These are phyloP conservation scores for Aspergillus cavernicola DNA, from an alignment of 495 filamentous ascomycete genomes.

Conservation along the genomic window DNA sequence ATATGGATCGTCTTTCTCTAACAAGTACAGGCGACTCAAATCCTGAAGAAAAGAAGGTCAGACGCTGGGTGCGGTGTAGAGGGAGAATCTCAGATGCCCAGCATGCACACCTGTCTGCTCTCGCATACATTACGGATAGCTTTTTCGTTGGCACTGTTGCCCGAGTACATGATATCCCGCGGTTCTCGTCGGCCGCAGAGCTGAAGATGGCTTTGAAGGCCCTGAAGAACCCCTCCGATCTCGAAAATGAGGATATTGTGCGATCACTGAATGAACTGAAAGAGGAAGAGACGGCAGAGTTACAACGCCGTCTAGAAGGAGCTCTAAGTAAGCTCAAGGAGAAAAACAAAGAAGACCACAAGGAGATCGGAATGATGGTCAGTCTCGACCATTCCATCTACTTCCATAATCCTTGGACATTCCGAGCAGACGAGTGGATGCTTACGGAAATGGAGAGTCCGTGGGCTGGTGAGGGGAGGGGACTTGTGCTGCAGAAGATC, in stretches of 20 bases:
- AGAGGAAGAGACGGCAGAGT: slow-evolving; percentile 39
- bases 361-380: slow-evolving; percentile 88
- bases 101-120: slow-evolving; percentile 74
- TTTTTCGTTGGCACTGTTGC: slow-evolving; percentile 90
- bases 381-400: slow-evolving; percentile 91
- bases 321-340: slow-evolving; percentile 27
- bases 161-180: slow-evolving; percentile 69
- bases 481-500: slow-evolving; percentile 82
- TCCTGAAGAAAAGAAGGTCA: slow-evolving; percentile 63
- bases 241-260: slow-evolving; percentile 42
- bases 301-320: slow-evolving; percentile 36
- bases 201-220: slow-evolving; percentile 36
- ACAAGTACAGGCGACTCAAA: slow-evolving; percentile 31
- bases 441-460: slow-evolving; percentile 86
- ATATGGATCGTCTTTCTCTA: background rate
- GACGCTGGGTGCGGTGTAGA: slow-evolving; percentile 76
- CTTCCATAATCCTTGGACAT: slow-evolving; percentile 79
- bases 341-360: slow-evolving; percentile 23
- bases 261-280: slow-evolving; percentile 40
- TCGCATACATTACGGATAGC: slow-evolving; percentile 89
- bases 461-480: slow-evolving; percentile 90
- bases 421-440: slow-evolving; percentile 92
- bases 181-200: slow-evolving; percentile 47
- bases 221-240: slow-evolving; percentile 45
- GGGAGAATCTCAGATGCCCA: slow-evolving; percentile 70